Evolutionary conservation across 164 flowering plant genomes (phyloP).

Genomic region (Aristolochia contorta): DNA sequence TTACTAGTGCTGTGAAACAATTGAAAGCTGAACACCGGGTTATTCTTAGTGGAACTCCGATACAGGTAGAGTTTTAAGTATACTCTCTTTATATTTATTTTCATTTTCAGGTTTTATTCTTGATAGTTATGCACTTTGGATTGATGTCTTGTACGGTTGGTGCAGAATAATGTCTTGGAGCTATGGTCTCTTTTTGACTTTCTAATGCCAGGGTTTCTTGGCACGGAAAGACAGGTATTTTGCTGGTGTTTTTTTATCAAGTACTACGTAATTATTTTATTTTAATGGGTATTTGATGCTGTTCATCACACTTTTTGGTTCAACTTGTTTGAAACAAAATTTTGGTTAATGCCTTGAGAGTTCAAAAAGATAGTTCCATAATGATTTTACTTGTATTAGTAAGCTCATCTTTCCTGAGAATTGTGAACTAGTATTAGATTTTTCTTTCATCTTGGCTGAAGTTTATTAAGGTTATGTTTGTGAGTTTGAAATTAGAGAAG

Average conservation of each 20-base stretch:
- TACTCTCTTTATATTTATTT: not conserved
- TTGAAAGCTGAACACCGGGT: slow-evolving; percentile 87
- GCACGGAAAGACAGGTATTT: slow-evolving; percentile 85
- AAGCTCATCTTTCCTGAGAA: not conserved
- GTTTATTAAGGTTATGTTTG: not conserved
- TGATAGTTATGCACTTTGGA: slow-evolving; percentile 3
- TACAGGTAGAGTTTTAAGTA: slow-evolving; percentile 43
- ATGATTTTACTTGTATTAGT: not conserved
- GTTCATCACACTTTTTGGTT: not conserved
- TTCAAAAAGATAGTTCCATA: too few species aligned
- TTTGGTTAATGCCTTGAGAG: too few species aligned
- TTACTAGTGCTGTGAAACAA: slow-evolving; percentile 84
- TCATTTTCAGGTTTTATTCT: not conserved
- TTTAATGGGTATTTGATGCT: not conserved
- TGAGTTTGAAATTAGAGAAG: too few species aligned
- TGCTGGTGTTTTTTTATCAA: not conserved
- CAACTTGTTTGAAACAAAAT: too few species aligned
- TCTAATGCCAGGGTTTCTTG: slow-evolving; percentile 99
- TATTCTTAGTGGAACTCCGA: slow-evolving; percentile 95
- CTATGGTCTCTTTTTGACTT: slow-evolving; percentile 99
- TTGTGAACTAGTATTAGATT: not conserved
- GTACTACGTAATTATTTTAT: not conserved
- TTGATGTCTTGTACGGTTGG: slow-evolving; percentile 8
- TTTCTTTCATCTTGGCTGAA: not conserved
- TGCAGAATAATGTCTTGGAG: slow-evolving; percentile 93